Base-by-base conservation (phyloP, 768 basidiomycete genomes). In the Cantharellus cinnabarinus region DNA sequence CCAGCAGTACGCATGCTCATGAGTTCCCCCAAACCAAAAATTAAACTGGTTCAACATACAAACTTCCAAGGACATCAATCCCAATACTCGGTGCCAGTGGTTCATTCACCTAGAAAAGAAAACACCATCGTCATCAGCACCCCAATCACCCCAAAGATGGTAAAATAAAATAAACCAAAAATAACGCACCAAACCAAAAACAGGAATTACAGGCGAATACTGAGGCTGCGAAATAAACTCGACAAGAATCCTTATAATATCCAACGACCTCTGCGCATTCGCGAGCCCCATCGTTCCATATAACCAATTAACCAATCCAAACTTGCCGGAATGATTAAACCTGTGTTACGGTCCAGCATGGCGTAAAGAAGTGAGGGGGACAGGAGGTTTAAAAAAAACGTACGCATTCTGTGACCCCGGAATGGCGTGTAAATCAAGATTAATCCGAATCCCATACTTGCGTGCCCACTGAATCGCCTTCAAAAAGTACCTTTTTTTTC, bases 381-480 rank as follows among this genome's bases (percentile, higher is more conserved):
- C 20, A 52, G 40, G 10, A 2, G 48, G 4, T 35, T 37, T 37
- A 61, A 14, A 63, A 65, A 55, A 59, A 75, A 83, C 85, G 67
- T 86, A 65, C 52, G 10, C 52, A 54, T 54, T 54, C 38, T 87
- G 85, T 52, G 79, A 80, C 48, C 89, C 89, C 39, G 89, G 88
- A 35, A 82, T 73, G 3, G 84, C 76, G 67, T 88, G 85, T 41
- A 89, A 69, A 70, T 93, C 90, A 7, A 93, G 71, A 65, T 79
- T 79, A 58, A 93, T 79, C 38, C 89, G 76, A n/a, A 93, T 64
- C 1, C 89, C 89, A 67, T 93, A 93, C 70, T 95, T 93, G 56
- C 89, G 75, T 10, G 81, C 82, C 90, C 90, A 95, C 2, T 73
- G 75, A 42, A 93, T 71, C 35, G 83, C 76, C 50, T 79, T 79